Conservation (phyloP, 345 rosid species). For the Dipteronia dyeriana region DNA sequence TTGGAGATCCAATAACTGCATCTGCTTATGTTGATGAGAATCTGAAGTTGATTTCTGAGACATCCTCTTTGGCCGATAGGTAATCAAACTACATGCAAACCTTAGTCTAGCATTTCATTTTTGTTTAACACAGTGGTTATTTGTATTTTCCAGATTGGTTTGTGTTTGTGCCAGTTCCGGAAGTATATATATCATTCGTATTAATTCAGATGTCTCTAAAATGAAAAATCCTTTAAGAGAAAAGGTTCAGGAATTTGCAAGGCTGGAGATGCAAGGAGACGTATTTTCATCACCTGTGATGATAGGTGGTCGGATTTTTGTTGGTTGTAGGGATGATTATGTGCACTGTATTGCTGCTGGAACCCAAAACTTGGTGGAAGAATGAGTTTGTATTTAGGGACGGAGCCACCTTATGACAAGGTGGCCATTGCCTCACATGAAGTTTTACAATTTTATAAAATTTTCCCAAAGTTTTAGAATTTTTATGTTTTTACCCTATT, state of each 20-base stretch:
- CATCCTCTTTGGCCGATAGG: slow-evolving; percentile 56
- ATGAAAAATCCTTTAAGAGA: slow-evolving; percentile 26
- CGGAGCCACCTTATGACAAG: too few relatives aligned
- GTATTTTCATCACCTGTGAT: slow-evolving; percentile 92
- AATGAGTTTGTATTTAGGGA: not conserved
- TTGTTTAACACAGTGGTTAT: not conserved
- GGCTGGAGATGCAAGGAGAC: slow-evolving; percentile 58
- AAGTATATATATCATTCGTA: slow-evolving; percentile 49
- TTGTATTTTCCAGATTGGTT: slow-evolving; percentile 63
- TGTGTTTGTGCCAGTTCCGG: slow-evolving; percentile 77
- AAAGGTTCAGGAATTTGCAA: slow-evolving; percentile 57
- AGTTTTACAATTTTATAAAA: too few relatives aligned
- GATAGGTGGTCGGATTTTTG: slow-evolving; percentile 85
- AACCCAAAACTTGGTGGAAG: slow-evolving; percentile 16
- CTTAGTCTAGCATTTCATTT: not conserved
- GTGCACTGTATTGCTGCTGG: slow-evolving; percentile 61
- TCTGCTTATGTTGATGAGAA: slow-evolving; percentile 89
- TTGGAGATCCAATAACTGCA: slow-evolving; percentile 77
- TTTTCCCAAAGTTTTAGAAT: too few relatives aligned
- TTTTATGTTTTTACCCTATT: too few relatives aligned
- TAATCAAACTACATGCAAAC: slow-evolving; percentile 15
- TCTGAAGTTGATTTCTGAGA: slow-evolving; percentile 47
- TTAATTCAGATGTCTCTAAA: slow-evolving; percentile 30
- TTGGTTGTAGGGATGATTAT: slow-evolving; percentile 88
- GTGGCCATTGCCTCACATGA: too few relatives aligned